Evolutionary conservation across 2,329 filamentous ascomycete genomes (phyloP).

Genomic region (Exophiala xenobiotica): DNA sequence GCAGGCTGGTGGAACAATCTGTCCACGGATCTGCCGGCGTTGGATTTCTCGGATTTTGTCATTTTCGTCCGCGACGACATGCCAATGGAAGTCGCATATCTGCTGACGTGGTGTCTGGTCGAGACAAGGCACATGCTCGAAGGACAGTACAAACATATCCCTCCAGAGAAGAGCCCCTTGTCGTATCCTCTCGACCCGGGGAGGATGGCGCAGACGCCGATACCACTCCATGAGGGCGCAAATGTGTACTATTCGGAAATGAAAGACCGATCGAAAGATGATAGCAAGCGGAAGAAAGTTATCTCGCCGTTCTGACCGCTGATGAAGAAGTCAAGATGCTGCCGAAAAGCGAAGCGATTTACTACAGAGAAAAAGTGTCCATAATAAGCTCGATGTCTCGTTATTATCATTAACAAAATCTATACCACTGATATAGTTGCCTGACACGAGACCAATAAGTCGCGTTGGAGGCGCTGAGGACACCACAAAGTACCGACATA

Average conservation of each 20-base stretch:
- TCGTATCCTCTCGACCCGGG: slow-evolving; percentile 16
- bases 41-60: slow-evolving; percentile 21
- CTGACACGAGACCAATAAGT: too few relatives aligned
- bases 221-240: slow-evolving; percentile 14
- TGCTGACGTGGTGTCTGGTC: slow-evolving; percentile 17
- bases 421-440: too few relatives aligned
- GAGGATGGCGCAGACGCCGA: slow-evolving; percentile 11
- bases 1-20: slow-evolving; percentile 14
- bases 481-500: too few relatives aligned
- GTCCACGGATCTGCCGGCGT: slow-evolving; percentile 6
- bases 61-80: slow-evolving; percentile 16
- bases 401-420: too few relatives aligned
- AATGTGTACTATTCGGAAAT: slow-evolving; percentile 11
- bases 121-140: slow-evolving; percentile 19
- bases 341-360: too few relatives aligned
- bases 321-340: too few relatives aligned
- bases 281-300: too few relatives aligned
- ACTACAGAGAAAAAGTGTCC: too few relatives aligned
- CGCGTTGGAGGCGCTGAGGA: too few relatives aligned
- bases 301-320: too few relatives aligned
- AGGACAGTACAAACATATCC: slow-evolving; percentile 17
- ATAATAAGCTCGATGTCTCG: too few relatives aligned
- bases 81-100: slow-evolving; percentile 15
- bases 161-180: slow-evolving; percentile 12
- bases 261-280: too few relatives aligned